These are phyloP conservation scores for Solanum raphanifolium DNA, from an alignment of 257 asterid species.

Conservation along the genomic window DNA sequence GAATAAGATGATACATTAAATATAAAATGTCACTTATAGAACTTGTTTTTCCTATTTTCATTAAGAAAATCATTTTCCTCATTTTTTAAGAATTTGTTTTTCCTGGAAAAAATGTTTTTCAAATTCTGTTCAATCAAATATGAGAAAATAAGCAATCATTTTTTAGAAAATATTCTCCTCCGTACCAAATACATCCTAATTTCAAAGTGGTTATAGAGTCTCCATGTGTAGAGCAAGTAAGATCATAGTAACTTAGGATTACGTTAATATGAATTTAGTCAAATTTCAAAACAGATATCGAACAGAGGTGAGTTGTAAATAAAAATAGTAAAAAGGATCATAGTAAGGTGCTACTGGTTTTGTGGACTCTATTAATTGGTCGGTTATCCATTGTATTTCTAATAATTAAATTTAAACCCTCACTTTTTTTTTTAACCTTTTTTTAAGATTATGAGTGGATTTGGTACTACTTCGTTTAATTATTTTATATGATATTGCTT, in stretches of 20 bases:
- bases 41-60: no score
- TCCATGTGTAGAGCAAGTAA: not conserved
- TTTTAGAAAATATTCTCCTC: not conserved
- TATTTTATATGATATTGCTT: not conserved
- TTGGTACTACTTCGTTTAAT: not conserved
- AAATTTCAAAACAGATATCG: not conserved
- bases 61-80: no score
- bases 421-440: not conserved
- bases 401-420: not conserved
- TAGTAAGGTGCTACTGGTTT: not conserved
- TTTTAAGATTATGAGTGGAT: not conserved
- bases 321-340: not conserved
- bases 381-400: not conserved
- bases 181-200: not conserved
- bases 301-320: not conserved
- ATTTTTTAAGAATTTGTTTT: no score
- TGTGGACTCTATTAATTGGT: not conserved
- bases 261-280: not conserved
- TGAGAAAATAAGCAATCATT: no score
- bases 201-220: not conserved
- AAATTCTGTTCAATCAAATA: no score
- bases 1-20: not conserved
- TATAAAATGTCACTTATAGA: no score
- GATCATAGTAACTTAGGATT: not conserved
- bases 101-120: not conserved